Base-by-base conservation (phyloP, 140 eudicot species). In the Stevia rebaudiana region DNA sequence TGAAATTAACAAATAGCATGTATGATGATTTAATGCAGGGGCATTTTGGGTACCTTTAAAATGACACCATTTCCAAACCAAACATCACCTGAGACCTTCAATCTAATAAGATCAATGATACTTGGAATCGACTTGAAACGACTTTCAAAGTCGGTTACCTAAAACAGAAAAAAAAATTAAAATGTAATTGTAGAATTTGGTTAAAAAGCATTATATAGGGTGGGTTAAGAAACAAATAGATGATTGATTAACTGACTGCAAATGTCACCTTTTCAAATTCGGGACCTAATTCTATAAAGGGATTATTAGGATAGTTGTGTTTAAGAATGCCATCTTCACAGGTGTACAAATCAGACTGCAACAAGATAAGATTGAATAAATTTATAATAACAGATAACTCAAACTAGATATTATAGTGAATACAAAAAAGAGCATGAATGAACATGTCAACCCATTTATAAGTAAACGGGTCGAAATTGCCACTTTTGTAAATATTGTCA, bases 121-220 rank as follows among this genome's bases (percentile, higher is more conserved):
- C 94, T 84, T 21, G 97, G 97, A 64, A 86, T 84, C 10, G 95
- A 82, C 86, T 84, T 87, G 74, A 90, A 86, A 16, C 95, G 95
- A 18, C 39, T 74, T 43, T 58, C 74, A 52, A 86, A 80, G 73
- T 78, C 81, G 18, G 55, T 40, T 18, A 81, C 69, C 95, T 87
- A 58, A 19, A 65, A 39, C 37, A 72, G 19, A 39, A 30, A 44
- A 6, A 37, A 53, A 6, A 28, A 28, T 28, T 28, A 28, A 33
- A 31, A 48, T 11, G 42, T 33, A 12, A 47, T 24, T 40, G 39
- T 42, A 19, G 28, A 51, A 33, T 33, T 1, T 1, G 18, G 61
- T 21, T 42, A 8, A 52, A 51, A 18, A 35, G 12, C n/a, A 63
- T 44, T 35, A 22, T 12, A 36, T 24, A 65, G 35, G 18, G 23